Evolutionary conservation across 2,329 filamentous ascomycete species (phyloP).

Genomic region (Penicillium sp.): DNA sequence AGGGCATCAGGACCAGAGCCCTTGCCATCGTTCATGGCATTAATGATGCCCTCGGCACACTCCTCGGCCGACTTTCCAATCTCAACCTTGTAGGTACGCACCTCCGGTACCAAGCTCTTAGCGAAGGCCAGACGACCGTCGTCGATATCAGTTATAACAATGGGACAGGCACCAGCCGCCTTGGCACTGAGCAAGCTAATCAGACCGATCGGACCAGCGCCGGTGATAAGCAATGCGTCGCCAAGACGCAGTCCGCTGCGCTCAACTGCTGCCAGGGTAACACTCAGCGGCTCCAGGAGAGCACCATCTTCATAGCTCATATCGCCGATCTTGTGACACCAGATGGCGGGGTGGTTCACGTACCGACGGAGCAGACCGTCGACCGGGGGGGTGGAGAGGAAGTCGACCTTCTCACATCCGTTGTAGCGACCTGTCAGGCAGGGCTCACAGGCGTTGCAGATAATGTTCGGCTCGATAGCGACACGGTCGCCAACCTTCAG

Average conservation of each 20-base stretch:
- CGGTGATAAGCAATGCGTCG: conserved; percentile 84
- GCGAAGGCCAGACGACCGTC: conserved; percentile 82
- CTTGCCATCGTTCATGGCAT: conserved; percentile 59
- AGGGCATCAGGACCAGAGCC: conserved; percentile 53
- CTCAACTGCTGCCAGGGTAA: conserved; percentile 85
- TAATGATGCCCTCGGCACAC: conserved; percentile 66
- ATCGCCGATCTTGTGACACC: conserved; percentile 94
- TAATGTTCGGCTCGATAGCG: conserved; percentile 90
- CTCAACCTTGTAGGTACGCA: conserved; percentile 65
- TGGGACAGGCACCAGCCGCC: conserved; percentile 83
- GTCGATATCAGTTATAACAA: conserved; percentile 94
- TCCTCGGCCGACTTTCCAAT: conserved; percentile 60
- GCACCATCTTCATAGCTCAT: conserved; percentile 92
- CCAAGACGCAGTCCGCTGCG: conserved; percentile 77
- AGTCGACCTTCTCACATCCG: conserved; percentile 80
- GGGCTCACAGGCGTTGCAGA: conserved; percentile 86
- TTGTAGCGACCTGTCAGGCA: conserved; percentile 94
- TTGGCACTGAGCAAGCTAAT: conserved; percentile 81
- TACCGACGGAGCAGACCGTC: conserved; percentile 85
- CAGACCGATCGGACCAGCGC: conserved; percentile 90
- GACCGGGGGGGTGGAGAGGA: conserved; percentile 88
- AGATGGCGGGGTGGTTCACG: conserved; percentile 88
- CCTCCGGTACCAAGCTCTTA: conserved; percentile 75
- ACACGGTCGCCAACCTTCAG: conserved; percentile 87
- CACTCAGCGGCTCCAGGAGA: conserved; percentile 84